A percentile compares a stretch with the other conserved stretches of the same genome.
Evolutionary conservation across 148 eudicot species (phyloP).

Genomic region (Selenicereus undatus): DNA sequence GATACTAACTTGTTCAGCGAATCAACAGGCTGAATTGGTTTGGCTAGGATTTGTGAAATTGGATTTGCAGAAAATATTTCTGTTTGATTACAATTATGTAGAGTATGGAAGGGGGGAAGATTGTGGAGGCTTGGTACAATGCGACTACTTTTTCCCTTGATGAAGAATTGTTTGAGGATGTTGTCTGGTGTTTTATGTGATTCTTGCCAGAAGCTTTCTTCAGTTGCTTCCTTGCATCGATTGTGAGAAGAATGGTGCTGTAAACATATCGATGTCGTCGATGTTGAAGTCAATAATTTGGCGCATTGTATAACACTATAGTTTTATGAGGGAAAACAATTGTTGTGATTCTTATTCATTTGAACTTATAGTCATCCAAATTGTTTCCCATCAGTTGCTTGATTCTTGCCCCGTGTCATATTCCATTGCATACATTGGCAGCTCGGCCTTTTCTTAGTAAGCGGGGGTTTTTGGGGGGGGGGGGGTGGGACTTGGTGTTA

Average conservation of each 20-base stretch:
- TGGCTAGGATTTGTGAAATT: neutral
- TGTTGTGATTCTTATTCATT: neutral
- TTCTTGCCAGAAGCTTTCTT: neutral
- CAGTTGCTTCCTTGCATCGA: neutral
- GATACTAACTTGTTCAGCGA: no score
- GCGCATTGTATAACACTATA: neutral
- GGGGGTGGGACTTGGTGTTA: neutral
- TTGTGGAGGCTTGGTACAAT: neutral
- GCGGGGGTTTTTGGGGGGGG: no score
- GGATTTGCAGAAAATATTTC: neutral
- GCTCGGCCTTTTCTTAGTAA: neutral
- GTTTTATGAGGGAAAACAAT: neutral
- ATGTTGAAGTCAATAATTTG: neutral
- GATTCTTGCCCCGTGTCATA: neutral
- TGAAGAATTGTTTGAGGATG: neutral
- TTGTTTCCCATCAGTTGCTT: neutral
- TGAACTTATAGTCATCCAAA: neutral
- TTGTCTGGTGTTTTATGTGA: neutral
- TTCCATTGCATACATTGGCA: neutral
- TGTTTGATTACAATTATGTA: neutral
- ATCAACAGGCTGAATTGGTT: neutral
- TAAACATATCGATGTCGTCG: neutral
- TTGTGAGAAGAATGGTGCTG: slow-evolving; percentile 7
- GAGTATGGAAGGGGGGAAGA: neutral
- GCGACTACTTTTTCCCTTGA: neutral